Evolutionary conservation across 495 filamentous ascomycete genomes (phyloP).

Genomic region (Tuber borchii): DNA sequence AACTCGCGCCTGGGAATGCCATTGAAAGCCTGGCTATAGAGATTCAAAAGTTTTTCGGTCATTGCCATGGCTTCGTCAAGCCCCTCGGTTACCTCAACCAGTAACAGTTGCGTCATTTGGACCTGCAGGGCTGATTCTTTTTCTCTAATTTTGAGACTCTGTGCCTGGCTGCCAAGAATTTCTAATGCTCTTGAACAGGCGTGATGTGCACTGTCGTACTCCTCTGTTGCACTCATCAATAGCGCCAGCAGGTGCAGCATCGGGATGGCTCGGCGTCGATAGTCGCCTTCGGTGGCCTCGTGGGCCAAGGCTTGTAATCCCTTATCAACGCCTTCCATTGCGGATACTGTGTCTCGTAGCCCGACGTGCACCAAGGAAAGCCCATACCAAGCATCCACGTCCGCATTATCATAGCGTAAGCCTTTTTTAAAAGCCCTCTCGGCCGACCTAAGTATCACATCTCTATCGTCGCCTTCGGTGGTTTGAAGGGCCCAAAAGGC

Average conservation of each 20-base stretch:
- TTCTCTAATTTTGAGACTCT: constrained; percentile 46
- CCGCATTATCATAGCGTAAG: constrained; percentile 57
- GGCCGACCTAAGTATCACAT: constrained; percentile 64
- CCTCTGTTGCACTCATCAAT: constrained; percentile 75
- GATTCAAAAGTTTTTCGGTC: constrained; percentile 70
- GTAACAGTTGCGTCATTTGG: constrained; percentile 85
- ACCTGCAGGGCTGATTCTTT: constrained; percentile 78
- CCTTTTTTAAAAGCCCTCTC: constrained; percentile 66
- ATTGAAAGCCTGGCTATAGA: constrained; percentile 72
- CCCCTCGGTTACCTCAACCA: constrained; percentile 75
- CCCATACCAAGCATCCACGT: constrained; percentile 67
- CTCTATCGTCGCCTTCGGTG: constrained; percentile 59
- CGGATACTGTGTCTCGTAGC: constrained; percentile 65
- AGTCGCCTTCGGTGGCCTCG: constrained; percentile 40
- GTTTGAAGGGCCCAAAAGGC: constrained; percentile 81
- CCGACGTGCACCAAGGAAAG: constrained; percentile 75
- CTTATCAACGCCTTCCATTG: constrained; percentile 69
- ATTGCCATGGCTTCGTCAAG: constrained; percentile 75
- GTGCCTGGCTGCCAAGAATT: constrained; percentile 48
- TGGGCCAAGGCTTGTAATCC: constrained; percentile 44
- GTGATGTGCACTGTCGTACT: constrained; percentile 69
- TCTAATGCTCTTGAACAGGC: constrained; percentile 87
- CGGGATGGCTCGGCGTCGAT: constrained; percentile 53
- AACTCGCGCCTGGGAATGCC: constrained; percentile 9
- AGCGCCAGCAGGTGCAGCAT: constrained; percentile 83